Conservation (phyloP, 2,329 filamentous ascomycete genomes). For the Aspergillus sp. region DNA sequence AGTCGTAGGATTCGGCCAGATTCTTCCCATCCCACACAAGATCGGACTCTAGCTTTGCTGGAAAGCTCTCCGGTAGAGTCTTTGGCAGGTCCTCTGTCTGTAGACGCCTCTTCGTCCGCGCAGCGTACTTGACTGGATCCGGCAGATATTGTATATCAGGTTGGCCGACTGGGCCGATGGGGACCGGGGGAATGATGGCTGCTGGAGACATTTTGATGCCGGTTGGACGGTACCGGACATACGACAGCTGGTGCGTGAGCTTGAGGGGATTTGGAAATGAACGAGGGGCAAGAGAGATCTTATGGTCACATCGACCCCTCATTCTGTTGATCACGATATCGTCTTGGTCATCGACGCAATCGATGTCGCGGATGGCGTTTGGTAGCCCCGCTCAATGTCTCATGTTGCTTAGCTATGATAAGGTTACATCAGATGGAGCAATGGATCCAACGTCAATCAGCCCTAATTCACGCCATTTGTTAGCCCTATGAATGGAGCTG, state of each 20-base stretch:
- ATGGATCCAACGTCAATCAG: neutral
- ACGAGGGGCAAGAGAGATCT: neutral
- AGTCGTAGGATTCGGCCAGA: conserved; percentile 44
- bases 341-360: neutral
- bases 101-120: conserved; percentile 27
- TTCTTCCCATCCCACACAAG: conserved; percentile 54
- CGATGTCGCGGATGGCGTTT: neutral
- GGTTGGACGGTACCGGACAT: too few species aligned
- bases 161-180: conserved; percentile 20
- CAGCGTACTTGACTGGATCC: conserved; percentile 32
- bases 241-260: too few species aligned
- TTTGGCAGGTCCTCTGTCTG: conserved; percentile 24
- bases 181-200: conserved; percentile 2
- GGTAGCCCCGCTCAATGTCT: neutral
- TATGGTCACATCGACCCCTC: neutral
- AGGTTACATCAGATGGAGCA: neutral
- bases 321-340: neutral
- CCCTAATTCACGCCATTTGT: neutral
- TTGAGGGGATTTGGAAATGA: too few species aligned
- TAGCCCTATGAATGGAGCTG: too few species aligned
- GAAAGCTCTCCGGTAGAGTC: conserved; percentile 48
- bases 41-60: conserved; percentile 44
- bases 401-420: neutral
- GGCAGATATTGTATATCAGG: conserved; percentile 39
- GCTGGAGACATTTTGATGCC: neutral